Evolutionary conservation across 345 rosid species (phyloP), one percentile per base, ranked within the genome.

Genomic region (Eutrema yunnanense): DNA sequence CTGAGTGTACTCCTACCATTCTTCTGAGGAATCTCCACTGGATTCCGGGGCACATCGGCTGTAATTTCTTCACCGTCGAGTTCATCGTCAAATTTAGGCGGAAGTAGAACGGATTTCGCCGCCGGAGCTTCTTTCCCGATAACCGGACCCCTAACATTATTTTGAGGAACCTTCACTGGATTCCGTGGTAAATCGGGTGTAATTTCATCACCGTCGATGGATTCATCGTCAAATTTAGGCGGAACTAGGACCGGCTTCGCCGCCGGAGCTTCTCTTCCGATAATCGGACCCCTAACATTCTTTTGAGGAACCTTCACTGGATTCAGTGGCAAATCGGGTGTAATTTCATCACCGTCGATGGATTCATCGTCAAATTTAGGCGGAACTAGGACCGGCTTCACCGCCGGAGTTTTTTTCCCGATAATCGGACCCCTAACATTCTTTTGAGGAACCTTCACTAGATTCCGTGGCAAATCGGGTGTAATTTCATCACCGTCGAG

Each of bases 111-210:
- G 1, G 26, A 48, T 3, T 8, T 67, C 22, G 82, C 88, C 30
- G 86, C 83, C 13, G 89, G 88, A 80, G 91, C 75, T 79, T 89
- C 78, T 44, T 73, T 83, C 61, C 84, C 77, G 78, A 83, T 81
- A 58, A 80, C 29, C 33, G 69, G 12, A 72, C 42, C 69, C 79
- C 62, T 68, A 43, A 3, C 40, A 30, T 43, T n/a, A 13, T 62
- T 43, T 1, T 19, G 4, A 38, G 63, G 63, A 70, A 61, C 5
- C 13, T 40, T 19, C 58, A 58, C 56, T 29, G 27, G 46, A 44
- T 44, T 33, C 38, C 54, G 62, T 4, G 37, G 29, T 2, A 29
- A n/a, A 4, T 62, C 51, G 12, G 34, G 6, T 29, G 13, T 2
- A 51, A 16, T 32, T 12, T 32, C 43, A 10, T 56, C 66, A 4